These are phyloP conservation scores for Xylaria curta DNA, from an alignment of 495 filamentous ascomycete species.

Conservation along the genomic window DNA sequence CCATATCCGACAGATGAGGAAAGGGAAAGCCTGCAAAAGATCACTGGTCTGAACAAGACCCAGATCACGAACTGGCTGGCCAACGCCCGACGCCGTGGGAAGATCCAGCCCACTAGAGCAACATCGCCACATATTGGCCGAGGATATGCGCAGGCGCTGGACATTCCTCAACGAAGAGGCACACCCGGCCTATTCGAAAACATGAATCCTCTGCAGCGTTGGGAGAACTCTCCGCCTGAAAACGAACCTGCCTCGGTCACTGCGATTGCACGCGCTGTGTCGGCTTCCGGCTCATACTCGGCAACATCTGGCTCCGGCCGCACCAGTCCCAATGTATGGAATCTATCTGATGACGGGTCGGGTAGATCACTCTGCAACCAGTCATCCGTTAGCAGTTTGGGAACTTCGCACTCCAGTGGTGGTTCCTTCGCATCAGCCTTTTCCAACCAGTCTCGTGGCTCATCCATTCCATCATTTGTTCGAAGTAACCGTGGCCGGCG, in stretches of 20 bases:
- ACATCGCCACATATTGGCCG: constrained; percentile 62
- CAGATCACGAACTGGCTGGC: constrained; percentile 90
- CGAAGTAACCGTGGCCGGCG: constrained; percentile 65
- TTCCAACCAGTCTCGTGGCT: constrained; percentile 70
- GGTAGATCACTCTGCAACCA: constrained; percentile 70
- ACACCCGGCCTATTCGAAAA: constrained; percentile 59
- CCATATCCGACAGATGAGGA: constrained; percentile 84
- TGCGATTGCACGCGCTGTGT: constrained; percentile 79
- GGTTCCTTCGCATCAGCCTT: constrained; percentile 76
- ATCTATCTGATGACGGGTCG: constrained; percentile 69
- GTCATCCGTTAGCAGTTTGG: constrained; percentile 74
- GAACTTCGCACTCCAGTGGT: constrained; percentile 71
- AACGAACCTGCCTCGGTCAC: constrained; percentile 82
- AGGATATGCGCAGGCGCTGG: constrained; percentile 63
- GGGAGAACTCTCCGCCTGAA: constrained; percentile 85
- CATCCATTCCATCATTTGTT: constrained; percentile 65
- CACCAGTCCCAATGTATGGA: constrained; percentile 59
- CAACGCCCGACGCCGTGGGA: constrained; percentile 79
- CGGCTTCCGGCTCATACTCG: constrained; percentile 59
- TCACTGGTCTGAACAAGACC: constrained; percentile 74
- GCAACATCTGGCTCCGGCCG: constrained; percentile 47
- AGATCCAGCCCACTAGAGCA: constrained; percentile 65
- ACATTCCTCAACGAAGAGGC: constrained; percentile 64
- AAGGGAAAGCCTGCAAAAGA: constrained; percentile 72
- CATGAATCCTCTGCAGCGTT: constrained; percentile 85